Conservation (phyloP, 176 grass and related monocot species). For the Oryza glaberrima region DNA sequence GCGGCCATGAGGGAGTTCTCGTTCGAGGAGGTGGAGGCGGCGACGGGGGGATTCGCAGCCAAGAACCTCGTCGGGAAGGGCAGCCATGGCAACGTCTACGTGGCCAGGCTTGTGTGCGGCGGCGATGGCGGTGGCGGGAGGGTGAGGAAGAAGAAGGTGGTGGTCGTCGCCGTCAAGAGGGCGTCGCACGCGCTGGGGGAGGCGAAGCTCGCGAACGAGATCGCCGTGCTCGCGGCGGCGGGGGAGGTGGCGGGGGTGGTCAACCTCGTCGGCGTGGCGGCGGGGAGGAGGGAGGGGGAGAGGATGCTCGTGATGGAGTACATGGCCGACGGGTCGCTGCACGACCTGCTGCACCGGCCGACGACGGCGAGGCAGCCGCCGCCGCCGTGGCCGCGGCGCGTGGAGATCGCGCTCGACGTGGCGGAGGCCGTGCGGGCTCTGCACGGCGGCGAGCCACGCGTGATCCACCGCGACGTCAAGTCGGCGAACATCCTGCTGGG, state of each 20-base stretch:
- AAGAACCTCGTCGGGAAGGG: slow-evolving; percentile 85
- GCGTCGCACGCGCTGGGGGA: slow-evolving; percentile 55
- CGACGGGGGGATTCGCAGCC: slow-evolving; percentile 67
- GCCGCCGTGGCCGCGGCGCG: slow-evolving; percentile 72
- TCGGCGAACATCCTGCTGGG: slow-evolving; percentile 81
- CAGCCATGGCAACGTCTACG: slow-evolving; percentile 91
- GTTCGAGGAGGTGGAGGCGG: slow-evolving; percentile 72
- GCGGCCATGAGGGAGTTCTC: slow-evolving; percentile 70
- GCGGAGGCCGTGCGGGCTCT: slow-evolving; percentile 66
- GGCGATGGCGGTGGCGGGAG: neutral
- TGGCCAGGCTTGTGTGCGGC: slow-evolving; percentile 47
- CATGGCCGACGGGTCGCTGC: slow-evolving; percentile 82
- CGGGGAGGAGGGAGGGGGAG: neutral
- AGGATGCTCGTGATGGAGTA: slow-evolving; percentile 82
- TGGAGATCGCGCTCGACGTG: slow-evolving; percentile 66
- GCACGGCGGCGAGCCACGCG: slow-evolving; percentile 54
- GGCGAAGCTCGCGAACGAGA: slow-evolving; percentile 77
- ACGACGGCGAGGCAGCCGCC: slow-evolving; percentile 43
- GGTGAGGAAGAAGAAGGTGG: neutral
- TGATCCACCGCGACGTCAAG: slow-evolving; percentile 93
- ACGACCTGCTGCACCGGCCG: slow-evolving; percentile 74
- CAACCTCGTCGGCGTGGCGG: slow-evolving; percentile 54
- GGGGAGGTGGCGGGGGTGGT: slow-evolving; percentile 55
- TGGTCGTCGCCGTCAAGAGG: slow-evolving; percentile 66
- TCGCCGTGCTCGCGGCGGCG: slow-evolving; percentile 67